Conservation (phyloP, 106 monocot species). For the Agapanthus africanus region DNA sequence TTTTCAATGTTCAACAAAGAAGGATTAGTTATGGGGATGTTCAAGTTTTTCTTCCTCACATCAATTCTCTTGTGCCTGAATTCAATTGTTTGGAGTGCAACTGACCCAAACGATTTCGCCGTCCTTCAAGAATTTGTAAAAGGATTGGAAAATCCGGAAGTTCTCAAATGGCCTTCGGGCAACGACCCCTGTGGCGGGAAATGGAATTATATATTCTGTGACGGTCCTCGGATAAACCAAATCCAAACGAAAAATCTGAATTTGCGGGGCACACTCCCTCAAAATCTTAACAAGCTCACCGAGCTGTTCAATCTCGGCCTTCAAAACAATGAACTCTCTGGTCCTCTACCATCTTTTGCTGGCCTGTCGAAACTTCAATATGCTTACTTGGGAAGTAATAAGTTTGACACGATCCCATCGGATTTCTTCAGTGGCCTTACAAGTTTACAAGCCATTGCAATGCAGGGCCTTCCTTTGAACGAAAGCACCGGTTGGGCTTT, state of each 20-base stretch:
- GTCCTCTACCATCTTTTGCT: conserved; percentile 47
- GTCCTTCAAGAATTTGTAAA: conserved; percentile 25
- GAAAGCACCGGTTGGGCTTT: conserved; percentile 40
- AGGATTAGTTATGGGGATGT: not conserved
- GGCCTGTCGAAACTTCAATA: conserved; percentile 38
- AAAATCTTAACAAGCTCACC: conserved; percentile 44
- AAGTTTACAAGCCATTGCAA: conserved; percentile 34
- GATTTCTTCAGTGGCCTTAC: conserved; percentile 57
- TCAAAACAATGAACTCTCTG: conserved; percentile 51
- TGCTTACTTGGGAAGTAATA: conserved; percentile 37
- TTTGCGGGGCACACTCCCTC: conserved; percentile 38
- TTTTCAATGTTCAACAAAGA: not conserved
- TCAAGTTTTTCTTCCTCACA: not conserved
- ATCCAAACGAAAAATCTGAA: conserved; percentile 47
- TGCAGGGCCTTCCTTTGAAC: conserved; percentile 42
- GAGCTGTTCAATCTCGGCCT: conserved; percentile 46
- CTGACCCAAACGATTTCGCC: conserved; percentile 25
- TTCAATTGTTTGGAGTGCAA: conserved; percentile 14
- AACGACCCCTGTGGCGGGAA: conserved; percentile 40
- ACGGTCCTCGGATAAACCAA: conserved; percentile 27
- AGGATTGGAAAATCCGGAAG: conserved; percentile 36
- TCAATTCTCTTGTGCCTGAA: conserved; percentile 4
- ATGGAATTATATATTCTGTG: conserved; percentile 45
- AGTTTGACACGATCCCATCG: conserved; percentile 44
- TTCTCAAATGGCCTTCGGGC: conserved; percentile 30